Evolutionary conservation across 495 filamentous ascomycete species (phyloP).

Genomic region (Penicillium roqueforti): DNA sequence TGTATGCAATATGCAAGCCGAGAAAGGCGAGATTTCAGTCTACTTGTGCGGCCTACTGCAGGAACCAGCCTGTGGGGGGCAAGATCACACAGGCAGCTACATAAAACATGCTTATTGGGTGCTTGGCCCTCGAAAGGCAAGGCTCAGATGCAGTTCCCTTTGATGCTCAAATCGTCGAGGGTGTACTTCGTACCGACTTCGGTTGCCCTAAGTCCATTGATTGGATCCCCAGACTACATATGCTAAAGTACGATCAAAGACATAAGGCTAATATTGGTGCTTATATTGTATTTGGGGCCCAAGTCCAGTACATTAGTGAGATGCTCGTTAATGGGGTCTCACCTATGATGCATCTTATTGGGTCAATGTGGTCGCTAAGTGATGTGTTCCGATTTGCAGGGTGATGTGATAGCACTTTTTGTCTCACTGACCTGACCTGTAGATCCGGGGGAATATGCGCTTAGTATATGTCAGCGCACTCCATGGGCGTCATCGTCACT

Average conservation of each 20-base stretch:
- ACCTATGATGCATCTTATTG: slow-evolving; percentile 25
- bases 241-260: neutral
- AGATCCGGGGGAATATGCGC: slow-evolving; percentile 22
- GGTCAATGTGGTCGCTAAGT: slow-evolving; percentile 22
- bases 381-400: slow-evolving; percentile 27
- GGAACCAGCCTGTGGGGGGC: slow-evolving; percentile 33
- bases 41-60: slow-evolving; percentile 41
- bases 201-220: slow-evolving; percentile 4
- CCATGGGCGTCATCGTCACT: slow-evolving; percentile 5
- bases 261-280: neutral
- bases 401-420: slow-evolving; percentile 22
- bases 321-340: neutral
- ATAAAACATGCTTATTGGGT: slow-evolving; percentile 11
- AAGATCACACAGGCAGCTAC: slow-evolving; percentile 9
- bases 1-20: neutral
- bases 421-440: slow-evolving; percentile 17
- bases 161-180: slow-evolving; percentile 10
- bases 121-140: slow-evolving; percentile 5
- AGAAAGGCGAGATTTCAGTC: slow-evolving; percentile 11
- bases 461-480: slow-evolving; percentile 1
- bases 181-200: slow-evolving; percentile 7
- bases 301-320: neutral
- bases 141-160: slow-evolving; percentile 7
- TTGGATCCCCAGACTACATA: slow-evolving; percentile 5
- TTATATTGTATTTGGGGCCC: slow-evolving; percentile 1